Conservation (phyloP, 495 filamentous ascomycete genomes). For the Pyrenopolyporus hunteri region DNA sequence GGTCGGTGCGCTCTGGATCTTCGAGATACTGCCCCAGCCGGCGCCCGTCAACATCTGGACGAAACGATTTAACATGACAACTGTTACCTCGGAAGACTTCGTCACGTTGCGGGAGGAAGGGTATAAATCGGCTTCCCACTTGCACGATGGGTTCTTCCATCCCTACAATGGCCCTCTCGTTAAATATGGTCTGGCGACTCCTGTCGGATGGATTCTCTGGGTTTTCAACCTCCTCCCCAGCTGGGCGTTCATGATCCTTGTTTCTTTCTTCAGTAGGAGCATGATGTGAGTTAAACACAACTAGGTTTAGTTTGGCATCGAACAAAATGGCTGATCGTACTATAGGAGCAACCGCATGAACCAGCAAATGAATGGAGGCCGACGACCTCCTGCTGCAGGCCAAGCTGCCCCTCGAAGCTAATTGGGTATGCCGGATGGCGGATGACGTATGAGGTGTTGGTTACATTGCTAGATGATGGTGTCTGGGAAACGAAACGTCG, state of each 20-base stretch:
- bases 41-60: constrained; percentile 67
- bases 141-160: constrained; percentile 78
- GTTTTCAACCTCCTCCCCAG: constrained; percentile 61
- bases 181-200: constrained; percentile 65
- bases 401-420: constrained; percentile 42
- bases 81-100: constrained; percentile 65
- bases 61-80: constrained; percentile 68
- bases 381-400: constrained; percentile 35
- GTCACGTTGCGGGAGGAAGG: constrained; percentile 69
- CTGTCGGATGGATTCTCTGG: constrained; percentile 79
- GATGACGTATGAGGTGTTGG: not conserved
- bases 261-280: constrained; percentile 79
- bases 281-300: constrained; percentile 76
- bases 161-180: constrained; percentile 78
- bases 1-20: constrained; percentile 73
- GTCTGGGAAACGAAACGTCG: too few species aligned
- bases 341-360: constrained; percentile 44
- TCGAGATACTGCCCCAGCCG: constrained; percentile 62
- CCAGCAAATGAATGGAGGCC: constrained; percentile 37
- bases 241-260: constrained; percentile 75
- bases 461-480: not conserved
- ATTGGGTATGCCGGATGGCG: not conserved
- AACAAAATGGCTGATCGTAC: constrained; percentile 1
- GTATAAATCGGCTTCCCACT: constrained; percentile 57
- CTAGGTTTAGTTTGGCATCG: constrained; percentile 8